These are phyloP conservation scores for Apophysomyces trapeziformis DNA, from an alignment of 371 early-diverging fungal genomes.

Conservation along the genomic window DNA sequence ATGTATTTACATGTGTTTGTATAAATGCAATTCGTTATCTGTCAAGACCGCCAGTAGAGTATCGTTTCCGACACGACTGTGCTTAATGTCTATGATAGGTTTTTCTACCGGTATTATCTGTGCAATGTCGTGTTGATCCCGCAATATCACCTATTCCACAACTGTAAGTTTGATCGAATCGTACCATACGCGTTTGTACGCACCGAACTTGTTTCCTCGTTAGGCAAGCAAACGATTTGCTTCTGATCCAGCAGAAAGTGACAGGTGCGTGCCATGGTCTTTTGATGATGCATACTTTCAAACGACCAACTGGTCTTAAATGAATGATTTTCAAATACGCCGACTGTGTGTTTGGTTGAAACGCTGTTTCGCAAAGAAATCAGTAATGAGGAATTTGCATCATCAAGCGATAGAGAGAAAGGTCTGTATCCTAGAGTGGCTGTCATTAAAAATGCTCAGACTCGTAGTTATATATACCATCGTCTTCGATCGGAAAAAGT, in stretches of 20 bases:
- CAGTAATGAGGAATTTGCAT: neutral
- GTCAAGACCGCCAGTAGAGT: slow-evolving; percentile 13
- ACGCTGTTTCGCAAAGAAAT: neutral
- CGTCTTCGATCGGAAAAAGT: neutral
- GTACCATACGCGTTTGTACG: neutral
- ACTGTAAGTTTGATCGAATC: neutral
- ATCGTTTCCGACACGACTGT: neutral
- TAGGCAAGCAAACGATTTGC: slow-evolving; percentile 13
- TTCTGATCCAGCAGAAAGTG: neutral
- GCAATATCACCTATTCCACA: slow-evolving; percentile 4
- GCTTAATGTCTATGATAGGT: slow-evolving; percentile 1
- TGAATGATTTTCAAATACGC: neutral
- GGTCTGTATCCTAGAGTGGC: slow-evolving; percentile 21
- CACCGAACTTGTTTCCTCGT: neutral
- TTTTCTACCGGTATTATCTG: slow-evolving; percentile 1
- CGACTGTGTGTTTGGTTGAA: slow-evolving; percentile 13
- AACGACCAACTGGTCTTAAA: slow-evolving; percentile 6
- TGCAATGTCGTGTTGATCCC: neutral
- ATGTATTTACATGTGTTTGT: slow-evolving; percentile 11
- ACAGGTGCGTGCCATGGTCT: slow-evolving; percentile 19
- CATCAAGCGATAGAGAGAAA: slow-evolving; percentile 18
- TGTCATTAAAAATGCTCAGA: neutral
- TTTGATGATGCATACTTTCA: slow-evolving; percentile 15
- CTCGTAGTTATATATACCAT: slow-evolving; percentile 13
- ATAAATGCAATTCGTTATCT: slow-evolving; percentile 16